phyloP scores from a whole-genome alignment of 768 basidiomycete genomes.

The Trametes elegans region DNA sequence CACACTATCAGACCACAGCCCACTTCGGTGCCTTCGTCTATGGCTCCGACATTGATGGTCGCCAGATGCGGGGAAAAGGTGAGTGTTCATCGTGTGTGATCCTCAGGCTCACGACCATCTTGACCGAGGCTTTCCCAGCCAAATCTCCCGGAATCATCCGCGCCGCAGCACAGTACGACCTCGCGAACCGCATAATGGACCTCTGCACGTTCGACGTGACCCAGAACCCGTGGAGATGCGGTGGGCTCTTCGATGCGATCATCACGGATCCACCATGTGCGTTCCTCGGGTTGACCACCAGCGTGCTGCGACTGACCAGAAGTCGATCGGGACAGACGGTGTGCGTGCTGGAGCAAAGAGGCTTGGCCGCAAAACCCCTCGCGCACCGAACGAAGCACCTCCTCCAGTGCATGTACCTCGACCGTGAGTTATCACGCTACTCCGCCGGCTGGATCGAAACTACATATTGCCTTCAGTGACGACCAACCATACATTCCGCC shows the following conservation, averaged over 20 bases:
- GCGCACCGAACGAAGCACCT: slow-evolving; percentile 35
- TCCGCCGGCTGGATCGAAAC: no score
- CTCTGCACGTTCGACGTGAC: slow-evolving; percentile 94
- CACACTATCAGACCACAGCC: slow-evolving; percentile 61
- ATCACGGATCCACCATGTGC: slow-evolving; percentile 92
- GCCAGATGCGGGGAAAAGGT: slow-evolving; percentile 97
- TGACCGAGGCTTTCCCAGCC: slow-evolving; percentile 23
- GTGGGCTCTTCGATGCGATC: slow-evolving; percentile 90
- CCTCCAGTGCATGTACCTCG: slow-evolving; percentile 21
- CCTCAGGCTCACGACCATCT: neutral
- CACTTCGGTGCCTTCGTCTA: slow-evolving; percentile 85
- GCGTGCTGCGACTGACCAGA: no score
- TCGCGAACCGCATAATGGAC: slow-evolving; percentile 71
- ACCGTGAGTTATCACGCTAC: slow-evolving; percentile 47
- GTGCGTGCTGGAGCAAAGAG: slow-evolving; percentile 88
- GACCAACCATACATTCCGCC: slow-evolving; percentile 83
- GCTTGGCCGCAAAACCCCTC: slow-evolving; percentile 62
- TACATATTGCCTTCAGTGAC: slow-evolving; percentile 33
- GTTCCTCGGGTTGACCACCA: slow-evolving; percentile 26
- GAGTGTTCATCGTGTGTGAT: slow-evolving; percentile 9
- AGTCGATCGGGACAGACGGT: slow-evolving; percentile 59
- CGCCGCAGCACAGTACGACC: slow-evolving; percentile 83
- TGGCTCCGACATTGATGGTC: slow-evolving; percentile 95
- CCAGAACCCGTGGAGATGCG: slow-evolving; percentile 82
- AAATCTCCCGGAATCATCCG: slow-evolving; percentile 68